Evolutionary conservation across 2,329 filamentous ascomycete genomes (phyloP).

Genomic region (Aspergillus calidoustus): DNA sequence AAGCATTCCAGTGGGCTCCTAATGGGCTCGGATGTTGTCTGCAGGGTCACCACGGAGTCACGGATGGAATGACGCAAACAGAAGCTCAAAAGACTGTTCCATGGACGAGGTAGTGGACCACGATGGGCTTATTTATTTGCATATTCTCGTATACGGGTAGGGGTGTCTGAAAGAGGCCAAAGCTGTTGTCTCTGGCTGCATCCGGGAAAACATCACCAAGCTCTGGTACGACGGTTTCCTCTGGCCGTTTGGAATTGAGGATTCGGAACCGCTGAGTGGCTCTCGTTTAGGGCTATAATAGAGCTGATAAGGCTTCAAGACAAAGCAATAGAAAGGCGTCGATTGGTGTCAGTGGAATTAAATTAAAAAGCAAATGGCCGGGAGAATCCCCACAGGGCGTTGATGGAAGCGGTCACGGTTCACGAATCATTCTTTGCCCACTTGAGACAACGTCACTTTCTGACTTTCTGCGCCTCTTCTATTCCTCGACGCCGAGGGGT

Average conservation of each 20-base stretch:
- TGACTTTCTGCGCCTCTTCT: neutral
- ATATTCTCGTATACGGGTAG: neutral
- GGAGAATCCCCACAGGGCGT: slow-evolving; percentile 21
- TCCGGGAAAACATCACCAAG: slow-evolving; percentile 20
- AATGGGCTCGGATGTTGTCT: neutral
- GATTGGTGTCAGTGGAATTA: slow-evolving; percentile 4
- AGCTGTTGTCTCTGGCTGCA: slow-evolving; percentile 14
- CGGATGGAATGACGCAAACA: slow-evolving; percentile 17
- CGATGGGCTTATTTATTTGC: slow-evolving; percentile 5
- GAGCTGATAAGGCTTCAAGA: slow-evolving; percentile 6
- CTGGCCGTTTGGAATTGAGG: neutral
- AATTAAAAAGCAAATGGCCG: slow-evolving; percentile 6
- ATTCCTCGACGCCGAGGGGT: neutral
- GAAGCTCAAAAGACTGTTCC: slow-evolving; percentile 6
- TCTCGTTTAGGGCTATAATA: slow-evolving; percentile 11
- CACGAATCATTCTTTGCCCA: neutral
- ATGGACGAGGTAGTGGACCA: slow-evolving; percentile 5
- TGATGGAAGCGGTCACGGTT: slow-evolving; percentile 26
- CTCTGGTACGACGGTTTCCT: slow-evolving; percentile 10
- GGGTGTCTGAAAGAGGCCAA: neutral
- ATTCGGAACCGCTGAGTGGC: neutral
- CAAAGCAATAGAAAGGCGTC: neutral
- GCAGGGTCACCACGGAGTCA: neutral
- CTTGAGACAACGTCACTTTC: neutral
- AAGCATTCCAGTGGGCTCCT: slow-evolving; percentile 15